Evolutionary conservation across 768 basidiomycete genomes (phyloP).

Genomic region (Agrocybe chaxingu): DNA sequence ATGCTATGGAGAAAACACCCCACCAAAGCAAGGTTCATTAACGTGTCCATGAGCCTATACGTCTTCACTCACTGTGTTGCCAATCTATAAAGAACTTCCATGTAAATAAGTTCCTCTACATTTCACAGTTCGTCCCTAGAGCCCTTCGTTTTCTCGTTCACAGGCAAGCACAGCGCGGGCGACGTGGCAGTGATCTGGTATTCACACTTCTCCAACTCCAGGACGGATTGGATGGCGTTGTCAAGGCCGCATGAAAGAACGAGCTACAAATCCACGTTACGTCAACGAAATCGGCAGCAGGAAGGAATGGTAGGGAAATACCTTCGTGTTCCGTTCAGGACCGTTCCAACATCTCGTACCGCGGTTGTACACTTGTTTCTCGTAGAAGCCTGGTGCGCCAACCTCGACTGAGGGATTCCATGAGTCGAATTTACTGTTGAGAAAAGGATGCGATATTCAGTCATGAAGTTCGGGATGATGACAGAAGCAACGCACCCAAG

Average conservation of each 20-base stretch:
- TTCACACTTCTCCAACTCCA: constrained; percentile 95
- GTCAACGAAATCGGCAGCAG: constrained; percentile 1
- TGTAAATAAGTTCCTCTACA: no score
- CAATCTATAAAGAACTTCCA: no score
- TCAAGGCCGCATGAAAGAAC: constrained; percentile 82
- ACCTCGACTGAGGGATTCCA: constrained; percentile 72
- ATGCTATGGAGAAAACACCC: no score
- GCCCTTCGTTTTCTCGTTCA: constrained; percentile 34
- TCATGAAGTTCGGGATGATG: not conserved
- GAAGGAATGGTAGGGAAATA: constrained; percentile 22
- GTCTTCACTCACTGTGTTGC: no score
- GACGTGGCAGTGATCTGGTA: constrained; percentile 84
- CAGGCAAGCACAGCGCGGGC: constrained; percentile 76
- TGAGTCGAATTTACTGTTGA: constrained; percentile 61
- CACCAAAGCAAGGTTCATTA: no score
- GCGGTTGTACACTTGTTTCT: constrained; percentile 75
- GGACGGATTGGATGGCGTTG: constrained; percentile 73
- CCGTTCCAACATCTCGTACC: constrained; percentile 97
- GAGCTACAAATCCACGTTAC: constrained; percentile 44
- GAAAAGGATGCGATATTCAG: not conserved
- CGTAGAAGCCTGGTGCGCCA: constrained; percentile 74
- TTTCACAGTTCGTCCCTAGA: constrained; percentile 39
- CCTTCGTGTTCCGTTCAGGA: constrained; percentile 81
- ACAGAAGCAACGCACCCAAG: constrained; percentile 69
- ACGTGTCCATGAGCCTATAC: no score